A percentile compares a stretch with the other conserved stretches of the same genome.
Evolutionary conservation across 2,329 filamentous ascomycete species (phyloP).

Genomic region (Decorospora gaudefroyi): DNA sequence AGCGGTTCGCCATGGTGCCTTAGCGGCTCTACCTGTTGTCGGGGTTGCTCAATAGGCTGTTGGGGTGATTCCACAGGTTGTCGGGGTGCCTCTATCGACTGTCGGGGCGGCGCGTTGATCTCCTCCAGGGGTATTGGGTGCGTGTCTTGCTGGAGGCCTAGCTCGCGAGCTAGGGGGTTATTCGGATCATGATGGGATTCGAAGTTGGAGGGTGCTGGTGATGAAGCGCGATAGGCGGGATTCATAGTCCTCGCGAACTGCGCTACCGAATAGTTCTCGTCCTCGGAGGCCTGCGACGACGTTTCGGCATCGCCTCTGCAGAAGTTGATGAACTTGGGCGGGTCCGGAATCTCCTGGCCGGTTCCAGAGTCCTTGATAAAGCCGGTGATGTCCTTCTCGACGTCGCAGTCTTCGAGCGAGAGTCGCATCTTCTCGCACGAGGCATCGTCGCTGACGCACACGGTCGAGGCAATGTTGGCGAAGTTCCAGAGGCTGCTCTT

Average conservation of each 20-base stretch:
- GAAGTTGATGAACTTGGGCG: slow-evolving; percentile 98
- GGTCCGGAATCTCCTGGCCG: slow-evolving; percentile 94
- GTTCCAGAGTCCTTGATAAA: slow-evolving; percentile 92
- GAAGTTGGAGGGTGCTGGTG: slow-evolving; percentile 89
- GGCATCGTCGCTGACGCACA: slow-evolving; percentile 95
- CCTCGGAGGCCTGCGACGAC: slow-evolving; percentile 80
- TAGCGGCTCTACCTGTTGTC: slow-evolving; percentile 6
- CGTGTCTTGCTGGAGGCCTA: slow-evolving; percentile 59
- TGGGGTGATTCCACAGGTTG: slow-evolving; percentile 10
- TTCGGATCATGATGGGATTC: slow-evolving; percentile 91
- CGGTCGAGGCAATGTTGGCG: slow-evolving; percentile 94
- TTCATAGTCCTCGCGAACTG: slow-evolving; percentile 96
- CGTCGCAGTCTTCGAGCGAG: slow-evolving; percentile 91
- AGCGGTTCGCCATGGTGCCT: slow-evolving; percentile 7
- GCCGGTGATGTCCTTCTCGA: slow-evolving; percentile 86
- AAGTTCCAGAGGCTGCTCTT: slow-evolving; percentile 99
- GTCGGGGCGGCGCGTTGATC: slow-evolving; percentile 23
- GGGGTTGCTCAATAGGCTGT: not conserved
- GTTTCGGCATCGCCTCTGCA: slow-evolving; percentile 86
- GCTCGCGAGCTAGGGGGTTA: slow-evolving; percentile 69
- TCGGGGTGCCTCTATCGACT: slow-evolving; percentile 21
- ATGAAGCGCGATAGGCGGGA: slow-evolving; percentile 92
- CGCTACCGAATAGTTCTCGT: slow-evolving; percentile 89
- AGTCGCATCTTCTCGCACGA: slow-evolving; percentile 92
- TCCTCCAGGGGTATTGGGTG: slow-evolving; percentile 36